phyloP scores from a whole-genome alignment of 1,284 basidiomycete genomes.

The Albatrellus sp. region DNA sequence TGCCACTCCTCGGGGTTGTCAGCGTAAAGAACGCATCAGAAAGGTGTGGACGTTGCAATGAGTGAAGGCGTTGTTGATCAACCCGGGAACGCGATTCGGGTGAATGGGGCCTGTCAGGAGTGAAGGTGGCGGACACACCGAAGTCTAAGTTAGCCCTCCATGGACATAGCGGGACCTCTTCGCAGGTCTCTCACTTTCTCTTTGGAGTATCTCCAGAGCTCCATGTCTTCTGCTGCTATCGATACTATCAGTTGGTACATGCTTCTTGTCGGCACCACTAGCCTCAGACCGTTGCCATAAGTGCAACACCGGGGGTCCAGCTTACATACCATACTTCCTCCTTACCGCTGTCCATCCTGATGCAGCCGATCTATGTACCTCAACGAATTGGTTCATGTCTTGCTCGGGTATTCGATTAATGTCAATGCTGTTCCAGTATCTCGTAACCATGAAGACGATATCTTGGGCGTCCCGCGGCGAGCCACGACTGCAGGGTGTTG shows the following conservation, averaged over 20 bases:
- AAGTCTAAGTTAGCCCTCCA: too few species aligned
- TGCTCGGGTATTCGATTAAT: conserved; percentile 70
- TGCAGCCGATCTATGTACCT: conserved; percentile 36
- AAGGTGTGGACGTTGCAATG: too few species aligned
- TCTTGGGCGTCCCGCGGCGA: conserved; percentile 61
- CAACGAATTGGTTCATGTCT: conserved; percentile 65
- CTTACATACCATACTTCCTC: conserved; percentile 47
- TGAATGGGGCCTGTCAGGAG: too few species aligned
- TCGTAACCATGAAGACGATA: conserved; percentile 50
- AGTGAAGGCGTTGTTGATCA: too few species aligned
- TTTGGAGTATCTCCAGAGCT: too few species aligned
- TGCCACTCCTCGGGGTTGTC: too few species aligned
- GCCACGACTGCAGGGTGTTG: conserved; percentile 28
- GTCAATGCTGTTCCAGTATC: conserved; percentile 67
- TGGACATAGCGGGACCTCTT: too few species aligned
- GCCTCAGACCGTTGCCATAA: not conserved
- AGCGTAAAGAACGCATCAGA: too few species aligned
- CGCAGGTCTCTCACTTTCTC: too few species aligned
- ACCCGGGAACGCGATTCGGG: too few species aligned
- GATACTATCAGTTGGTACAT: conserved; percentile 4
- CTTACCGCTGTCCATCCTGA: conserved; percentile 60
- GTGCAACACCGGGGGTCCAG: not conserved
- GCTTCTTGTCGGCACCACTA: conserved; percentile 1
- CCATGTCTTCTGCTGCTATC: conserved; percentile 1
- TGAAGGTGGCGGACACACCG: too few species aligned